Evolutionary conservation across 2,329 filamentous ascomycete genomes (phyloP), one percentile per base, ranked within the genome.

Genomic region (Nemania sp.): DNA sequence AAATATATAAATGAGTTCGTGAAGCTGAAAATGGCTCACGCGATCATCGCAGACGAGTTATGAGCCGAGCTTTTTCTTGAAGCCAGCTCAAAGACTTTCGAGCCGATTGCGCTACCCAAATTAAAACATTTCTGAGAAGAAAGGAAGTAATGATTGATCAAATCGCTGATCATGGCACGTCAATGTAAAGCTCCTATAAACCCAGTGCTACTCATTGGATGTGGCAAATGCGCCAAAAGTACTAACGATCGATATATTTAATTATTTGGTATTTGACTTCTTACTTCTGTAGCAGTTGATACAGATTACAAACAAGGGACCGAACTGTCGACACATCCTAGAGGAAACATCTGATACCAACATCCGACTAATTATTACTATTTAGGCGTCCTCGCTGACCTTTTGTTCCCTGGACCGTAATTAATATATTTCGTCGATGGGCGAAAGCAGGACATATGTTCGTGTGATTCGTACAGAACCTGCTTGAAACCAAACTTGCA

Each of bases 291-390:
- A 20, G 42, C 42, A 19, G 46, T 52, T 12, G 12, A 12, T 11
- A 24, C 15, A 17, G 50, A 48, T 36, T 53, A 48, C 43, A 3
- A 43, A 39, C 3, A 37, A 48, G 23, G 26, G 48, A 12, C 34
- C 33, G 1, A 26, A 19, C 6, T 52, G 47, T 6, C 36, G 43
- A 1, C 36, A 47, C 17, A 37, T 53, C 2, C 11, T 30, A 17
- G 28, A 53, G 7, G 28, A 36, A 2, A 43, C 48, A 11, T 2
- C 30, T 1, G 5, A 28, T 2, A 20, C 26, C 6, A 48, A 48
- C 30, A n/a, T 42, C 8, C 50, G 50, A 5, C 15, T 52, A 6
- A 9, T 26, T 1, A 43, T 48, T 8, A 8, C 33, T 2, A 14
- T 47, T 3, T 43, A 52, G 15, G 6, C 9, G 15, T 12, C 42